Evolutionary conservation across 768 basidiomycete genomes (phyloP), one percentile per base, ranked within the genome.

Genomic region (Pilatotrama ljubarskyi): DNA sequence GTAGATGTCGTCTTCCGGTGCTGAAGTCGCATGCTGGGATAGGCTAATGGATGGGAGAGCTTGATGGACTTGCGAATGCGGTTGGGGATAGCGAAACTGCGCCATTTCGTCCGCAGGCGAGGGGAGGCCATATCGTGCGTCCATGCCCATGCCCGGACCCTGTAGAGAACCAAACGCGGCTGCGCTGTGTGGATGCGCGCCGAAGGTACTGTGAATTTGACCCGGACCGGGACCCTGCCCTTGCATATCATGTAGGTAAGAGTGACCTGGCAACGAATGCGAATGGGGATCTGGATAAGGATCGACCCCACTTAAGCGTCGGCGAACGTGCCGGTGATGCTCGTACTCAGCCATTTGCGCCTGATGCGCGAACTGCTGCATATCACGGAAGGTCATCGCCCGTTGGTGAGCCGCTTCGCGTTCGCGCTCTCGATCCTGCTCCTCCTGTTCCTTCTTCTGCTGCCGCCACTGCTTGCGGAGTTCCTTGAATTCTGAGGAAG

Each of bases 381-480:
- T 55, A 14, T 55, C 60, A 24, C 60, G 60, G 53, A 63, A 51
- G 18, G 58, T 51, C 26, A 58, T 37, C 7, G 51, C 58, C 36
- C 59, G 64, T 9, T 36, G 40, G 11, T 65, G 61, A 5, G 48
- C 55, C 5, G 32, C 64, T 29, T 66, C 59, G 26, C 66, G 65
- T 18, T 69, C 66, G 25, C 65, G 67, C 18, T 66, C 63, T 17
- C 59, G 61, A 14, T 70, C 69, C 20, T 64, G 51, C 26, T 71
- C 70, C 24, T 71, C 70, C 15, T 56, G 74, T 69, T 93, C 92
- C 74, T 95, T 94, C 79, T 95, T 97, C 65, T 86, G 83, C 77
- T 93, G 93, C 41, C 95, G 87, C 95, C 96, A 97, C 67, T 90
- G 89, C 74, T 95, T 98, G 57, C 96, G 87, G 68, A 98, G 85